Conservation (phyloP, 129 eudicot genomes). For the Erigeron canadensis region DNA sequence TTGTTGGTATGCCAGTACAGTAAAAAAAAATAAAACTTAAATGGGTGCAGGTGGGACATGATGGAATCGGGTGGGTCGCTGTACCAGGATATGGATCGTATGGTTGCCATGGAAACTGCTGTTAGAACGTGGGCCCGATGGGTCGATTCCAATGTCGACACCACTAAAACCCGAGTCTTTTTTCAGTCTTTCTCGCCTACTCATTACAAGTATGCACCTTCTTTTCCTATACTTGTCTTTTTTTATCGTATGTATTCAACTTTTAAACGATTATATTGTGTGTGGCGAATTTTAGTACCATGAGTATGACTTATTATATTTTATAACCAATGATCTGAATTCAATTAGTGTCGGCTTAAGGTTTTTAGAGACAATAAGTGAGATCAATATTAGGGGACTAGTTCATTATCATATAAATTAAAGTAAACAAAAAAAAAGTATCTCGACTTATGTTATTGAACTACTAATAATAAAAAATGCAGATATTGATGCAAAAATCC, state of each 20-base stretch:
- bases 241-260: background rate
- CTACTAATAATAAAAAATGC: no score
- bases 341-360: no score
- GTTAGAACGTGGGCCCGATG: constrained; percentile 89
- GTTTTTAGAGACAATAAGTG: no score
- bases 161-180: constrained; percentile 56
- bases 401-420: no score
- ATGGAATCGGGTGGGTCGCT: constrained; percentile 66
- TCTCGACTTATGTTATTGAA: no score
- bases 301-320: no score
- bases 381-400: no score
- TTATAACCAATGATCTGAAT: no score
- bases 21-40: constrained; percentile 4
- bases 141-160: constrained; percentile 71
- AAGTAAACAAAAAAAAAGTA: no score
- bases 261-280: no score
- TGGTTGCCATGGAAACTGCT: constrained; percentile 67
- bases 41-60: constrained; percentile 74
- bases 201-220: constrained; percentile 64
- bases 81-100: constrained; percentile 79
- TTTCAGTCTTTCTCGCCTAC: constrained; percentile 94
- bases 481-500: no score
- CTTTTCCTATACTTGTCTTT: background rate
- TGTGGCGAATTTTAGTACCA: no score
- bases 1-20: background rate